Conservation (phyloP, 2,329 filamentous ascomycete genomes). For the Calcarisporium arbuscula region DNA sequence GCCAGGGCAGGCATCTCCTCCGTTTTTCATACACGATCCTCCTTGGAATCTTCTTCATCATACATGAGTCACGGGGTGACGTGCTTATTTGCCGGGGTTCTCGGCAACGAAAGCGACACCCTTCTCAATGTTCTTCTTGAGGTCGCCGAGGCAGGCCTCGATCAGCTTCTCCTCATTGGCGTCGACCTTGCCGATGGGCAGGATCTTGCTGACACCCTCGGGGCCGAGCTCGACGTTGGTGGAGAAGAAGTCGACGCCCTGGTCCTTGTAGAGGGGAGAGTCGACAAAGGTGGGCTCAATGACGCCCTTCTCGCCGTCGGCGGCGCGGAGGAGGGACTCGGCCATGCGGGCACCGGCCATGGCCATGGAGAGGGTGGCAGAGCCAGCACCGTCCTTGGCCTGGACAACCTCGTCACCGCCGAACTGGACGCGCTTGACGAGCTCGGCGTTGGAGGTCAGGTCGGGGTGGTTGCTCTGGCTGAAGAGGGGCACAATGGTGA, state of each 20-base stretch:
- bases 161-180: slow-evolving; percentile 84
- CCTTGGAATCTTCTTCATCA: slow-evolving; percentile 3
- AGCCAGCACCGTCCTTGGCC: slow-evolving; percentile 97
- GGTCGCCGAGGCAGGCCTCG: slow-evolving; percentile 74
- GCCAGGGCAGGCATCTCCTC: slow-evolving; percentile 6
- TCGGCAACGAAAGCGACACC: slow-evolving; percentile 57
- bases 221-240: slow-evolving; percentile 93
- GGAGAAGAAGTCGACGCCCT: slow-evolving; percentile 95
- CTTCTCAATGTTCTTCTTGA: slow-evolving; percentile 96
- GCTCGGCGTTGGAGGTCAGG: slow-evolving; percentile 69
- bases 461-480: slow-evolving; percentile 85
- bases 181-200: slow-evolving; percentile 77
- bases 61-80: too few species aligned
- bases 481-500: slow-evolving; percentile 97
- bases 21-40: too few species aligned
- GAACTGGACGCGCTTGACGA: slow-evolving; percentile 95
- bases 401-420: slow-evolving; percentile 98
- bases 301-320: slow-evolving; percentile 90
- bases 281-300: slow-evolving; percentile 96
- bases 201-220: slow-evolving; percentile 91
- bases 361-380: slow-evolving; percentile 97
- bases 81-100: slow-evolving; percentile 56
- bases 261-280: slow-evolving; percentile 96
- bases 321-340: slow-evolving; percentile 87
- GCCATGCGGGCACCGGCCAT: slow-evolving; percentile 83